Evolutionary conservation across 805 yeast genomes (phyloP), one percentile per base, ranked within the genome.

Genomic region (Sugiyamaella chiloensis): DNA sequence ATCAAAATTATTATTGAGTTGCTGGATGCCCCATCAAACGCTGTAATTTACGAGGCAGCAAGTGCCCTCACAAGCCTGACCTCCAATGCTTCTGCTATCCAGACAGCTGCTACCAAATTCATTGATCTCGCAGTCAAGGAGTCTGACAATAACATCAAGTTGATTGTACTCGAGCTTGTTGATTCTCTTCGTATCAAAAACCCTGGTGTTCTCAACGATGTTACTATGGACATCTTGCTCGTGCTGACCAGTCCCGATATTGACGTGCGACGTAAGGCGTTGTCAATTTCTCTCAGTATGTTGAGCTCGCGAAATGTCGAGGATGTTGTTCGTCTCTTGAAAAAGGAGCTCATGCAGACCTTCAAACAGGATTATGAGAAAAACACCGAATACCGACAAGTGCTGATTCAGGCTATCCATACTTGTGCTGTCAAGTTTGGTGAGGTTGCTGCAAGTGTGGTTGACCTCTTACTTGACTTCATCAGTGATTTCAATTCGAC

Each of bases 71-170:
- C 89, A 5, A 68, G 78, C 9, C 63, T 78, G 50, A 67, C 79
- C 21, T 65, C 72, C 46, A 79, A 82, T 46, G 84, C 90, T 21
- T 69, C 78, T 16, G 80, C 85, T 16, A 76, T 91, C 47, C 71
- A 81, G 46, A 78, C 82, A 52, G 93, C 96, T 12, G 98, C 96
- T 32, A 68, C 81, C 47, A 88, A 88, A 65, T 85, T 88, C 60
- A 81, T 91, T 52, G 96, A 87, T 50, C 75, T 93, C 58, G 95
- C 96, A 27, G 82, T 83, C 57, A 87, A 85, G 63, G 98, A 89
- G 64, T 76, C 96, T n/a, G 98, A 93, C 67, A 90, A 87, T 70
- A 93, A 90, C 62, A 90, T 91, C 59, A 95, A 95, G 68, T 77
- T 93, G 55, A 90, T 91, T 60, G 93, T 95, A 17, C 75, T 93